These are phyloP conservation scores for Eimeria necatrix DNA, from an alignment of 169 alveolate genomes.

Conservation along the genomic window DNA sequence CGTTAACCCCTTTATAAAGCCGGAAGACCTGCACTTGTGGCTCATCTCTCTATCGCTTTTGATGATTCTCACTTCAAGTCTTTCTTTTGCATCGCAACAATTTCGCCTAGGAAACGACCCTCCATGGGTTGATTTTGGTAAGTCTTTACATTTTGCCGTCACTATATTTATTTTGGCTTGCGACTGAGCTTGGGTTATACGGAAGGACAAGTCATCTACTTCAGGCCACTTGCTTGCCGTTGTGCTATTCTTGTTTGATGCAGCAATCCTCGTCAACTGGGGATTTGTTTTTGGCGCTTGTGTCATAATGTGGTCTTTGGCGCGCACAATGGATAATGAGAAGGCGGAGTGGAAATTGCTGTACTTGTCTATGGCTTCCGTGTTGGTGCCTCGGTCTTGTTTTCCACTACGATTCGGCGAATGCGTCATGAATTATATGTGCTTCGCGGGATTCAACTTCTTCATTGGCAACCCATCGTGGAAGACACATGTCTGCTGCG, in stretches of 20 bases:
- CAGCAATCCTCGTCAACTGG: slow-evolving; percentile 63
- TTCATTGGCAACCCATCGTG: slow-evolving; percentile 35
- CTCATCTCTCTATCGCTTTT: slow-evolving; percentile 52
- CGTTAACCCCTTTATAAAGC: slow-evolving; percentile 8
- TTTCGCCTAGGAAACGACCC: slow-evolving; percentile 6
- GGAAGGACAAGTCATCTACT: too few species aligned
- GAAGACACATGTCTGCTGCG: slow-evolving; percentile 38
- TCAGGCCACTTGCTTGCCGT: too few species aligned
- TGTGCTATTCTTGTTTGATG: slow-evolving; percentile 39
- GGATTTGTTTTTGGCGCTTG: slow-evolving; percentile 43
- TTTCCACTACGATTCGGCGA: slow-evolving; percentile 53
- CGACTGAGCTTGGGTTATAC: too few species aligned
- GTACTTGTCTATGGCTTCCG: slow-evolving; percentile 26
- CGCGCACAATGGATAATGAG: slow-evolving; percentile 35
- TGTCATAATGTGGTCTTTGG: slow-evolving; percentile 63
- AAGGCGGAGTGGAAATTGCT: slow-evolving; percentile 42
- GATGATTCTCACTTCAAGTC: slow-evolving; percentile 65
- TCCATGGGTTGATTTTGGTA: slow-evolving; percentile 60
- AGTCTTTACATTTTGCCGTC: neutral
- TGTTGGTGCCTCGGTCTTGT: slow-evolving; percentile 48
- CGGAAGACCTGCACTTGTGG: slow-evolving; percentile 72
- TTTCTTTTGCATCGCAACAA: slow-evolving; percentile 43
- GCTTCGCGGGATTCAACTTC: slow-evolving; percentile 62
- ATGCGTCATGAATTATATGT: slow-evolving; percentile 34
- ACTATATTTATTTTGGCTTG: too few species aligned